A percentile compares a stretch with the other conserved stretches of the same genome.
Conservation (phyloP, 306 rosid genomes). For the Nissolia schottii region DNA sequence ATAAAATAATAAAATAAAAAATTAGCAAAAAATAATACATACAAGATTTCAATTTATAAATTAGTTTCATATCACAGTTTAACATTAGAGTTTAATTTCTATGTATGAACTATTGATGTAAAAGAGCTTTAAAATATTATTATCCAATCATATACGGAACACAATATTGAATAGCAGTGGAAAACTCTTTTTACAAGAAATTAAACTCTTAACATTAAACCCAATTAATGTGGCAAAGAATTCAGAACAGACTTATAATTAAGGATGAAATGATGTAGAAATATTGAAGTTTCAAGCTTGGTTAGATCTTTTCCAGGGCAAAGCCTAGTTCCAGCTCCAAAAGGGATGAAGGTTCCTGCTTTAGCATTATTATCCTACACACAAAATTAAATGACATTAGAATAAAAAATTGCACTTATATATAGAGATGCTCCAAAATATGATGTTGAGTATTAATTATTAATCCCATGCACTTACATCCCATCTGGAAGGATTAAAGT, state of each 20-base stretch:
- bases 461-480: constrained; percentile 35
- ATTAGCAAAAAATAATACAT: too few species aligned
- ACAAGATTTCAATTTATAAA: too few species aligned
- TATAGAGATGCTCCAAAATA: not conserved
- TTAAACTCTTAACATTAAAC: too few species aligned
- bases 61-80: too few species aligned
- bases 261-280: constrained; percentile 53
- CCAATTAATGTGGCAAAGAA: not conserved
- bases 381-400: not conserved
- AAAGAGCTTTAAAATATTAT: too few species aligned
- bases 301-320: constrained; percentile 38
- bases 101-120: too few species aligned
- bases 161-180: too few species aligned
- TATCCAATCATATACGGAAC: too few species aligned
- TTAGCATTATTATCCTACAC: constrained; percentile 27
- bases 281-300: constrained; percentile 39
- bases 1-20: too few species aligned
- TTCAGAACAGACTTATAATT: constrained; percentile 32
- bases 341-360: constrained; percentile 42
- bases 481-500: constrained; percentile 55
- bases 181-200: too few species aligned
- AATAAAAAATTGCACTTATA: too few species aligned
- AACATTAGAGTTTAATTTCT: too few species aligned
- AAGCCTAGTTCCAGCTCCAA: constrained; percentile 47
- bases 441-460: not conserved